Percentiles rank a stretch among this genome's conserved stretches.
phyloP scores from a whole-genome alignment of 305 asterid genomes.

The Fraxinus platypoda region DNA sequence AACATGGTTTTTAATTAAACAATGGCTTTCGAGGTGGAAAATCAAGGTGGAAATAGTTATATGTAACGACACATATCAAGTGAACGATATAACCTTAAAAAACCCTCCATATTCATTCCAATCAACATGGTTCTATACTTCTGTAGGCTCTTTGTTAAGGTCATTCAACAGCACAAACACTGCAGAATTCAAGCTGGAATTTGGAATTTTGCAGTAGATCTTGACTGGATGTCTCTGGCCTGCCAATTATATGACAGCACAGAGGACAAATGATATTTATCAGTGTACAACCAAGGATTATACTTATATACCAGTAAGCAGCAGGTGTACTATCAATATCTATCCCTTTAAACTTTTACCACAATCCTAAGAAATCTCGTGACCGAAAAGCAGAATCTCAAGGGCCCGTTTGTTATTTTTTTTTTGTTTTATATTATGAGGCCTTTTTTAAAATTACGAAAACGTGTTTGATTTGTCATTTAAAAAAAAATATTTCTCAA shows the following conservation, averaged over 20 bases:
- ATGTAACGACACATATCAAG: neutral
- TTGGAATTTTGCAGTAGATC: neutral
- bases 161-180: neutral
- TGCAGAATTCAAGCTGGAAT: neutral
- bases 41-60: neutral
- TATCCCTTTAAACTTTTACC: neutral
- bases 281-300: neutral
- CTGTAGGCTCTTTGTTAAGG: neutral
- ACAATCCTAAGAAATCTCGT: conserved; percentile 9
- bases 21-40: neutral
- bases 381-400: conserved; percentile 19
- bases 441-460: neutral
- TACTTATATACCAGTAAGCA: neutral
- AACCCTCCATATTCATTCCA: neutral
- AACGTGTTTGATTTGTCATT: neutral
- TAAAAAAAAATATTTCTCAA: no score
- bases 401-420: neutral
- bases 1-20: neutral
- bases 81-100: neutral
- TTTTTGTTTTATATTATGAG: neutral
- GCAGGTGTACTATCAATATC: neutral
- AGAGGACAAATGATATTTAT: neutral
- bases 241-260: neutral
- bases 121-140: neutral
- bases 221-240: neutral